Evolutionary conservation across 2,329 filamentous ascomycete genomes (phyloP).

Genomic region (Penicillium sp.): DNA sequence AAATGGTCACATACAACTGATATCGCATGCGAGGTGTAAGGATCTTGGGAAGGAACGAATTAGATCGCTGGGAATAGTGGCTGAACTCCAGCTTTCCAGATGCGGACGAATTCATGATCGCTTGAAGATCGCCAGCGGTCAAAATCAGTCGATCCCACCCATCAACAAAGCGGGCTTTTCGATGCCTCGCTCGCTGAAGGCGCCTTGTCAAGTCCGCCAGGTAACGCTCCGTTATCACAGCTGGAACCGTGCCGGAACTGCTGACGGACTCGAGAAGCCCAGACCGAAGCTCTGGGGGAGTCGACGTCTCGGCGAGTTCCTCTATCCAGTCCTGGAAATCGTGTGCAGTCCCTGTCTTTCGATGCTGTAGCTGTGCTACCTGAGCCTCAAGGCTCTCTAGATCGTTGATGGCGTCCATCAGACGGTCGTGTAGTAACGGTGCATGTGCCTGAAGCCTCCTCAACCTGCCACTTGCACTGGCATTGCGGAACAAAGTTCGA

Average conservation of each 20-base stretch:
- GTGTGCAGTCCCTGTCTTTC: conserved; percentile 77
- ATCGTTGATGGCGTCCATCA: conserved; percentile 80
- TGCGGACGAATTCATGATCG: conserved; percentile 79
- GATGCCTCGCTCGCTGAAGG: conserved; percentile 80
- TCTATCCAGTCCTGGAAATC: conserved; percentile 95
- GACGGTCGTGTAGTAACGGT: conserved; percentile 80
- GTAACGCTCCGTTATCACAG: conserved; percentile 90
- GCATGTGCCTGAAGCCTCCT: conserved; percentile 78
- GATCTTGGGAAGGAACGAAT: conserved; percentile 62
- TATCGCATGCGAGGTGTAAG: conserved; percentile 84
- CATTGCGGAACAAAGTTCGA: conserved; percentile 76
- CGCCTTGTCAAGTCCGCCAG: conserved; percentile 86
- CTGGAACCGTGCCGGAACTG: conserved; percentile 61
- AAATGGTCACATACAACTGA: conserved; percentile 72
- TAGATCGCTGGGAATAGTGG: conserved; percentile 59
- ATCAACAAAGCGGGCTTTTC: conserved; percentile 78
- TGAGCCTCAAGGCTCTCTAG: conserved; percentile 82
- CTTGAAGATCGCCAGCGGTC: conserved; percentile 75
- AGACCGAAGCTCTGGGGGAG: conserved; percentile 65
- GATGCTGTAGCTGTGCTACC: conserved; percentile 75
- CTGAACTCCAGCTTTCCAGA: conserved; percentile 82
- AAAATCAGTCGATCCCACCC: conserved; percentile 84
- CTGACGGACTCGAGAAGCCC: conserved; percentile 41
- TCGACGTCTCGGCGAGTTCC: conserved; percentile 80
- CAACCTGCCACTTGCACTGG: conserved; percentile 75